phyloP scores from a whole-genome alignment of 176 grass and related monocot species.

The Saccharum spontaneum region DNA sequence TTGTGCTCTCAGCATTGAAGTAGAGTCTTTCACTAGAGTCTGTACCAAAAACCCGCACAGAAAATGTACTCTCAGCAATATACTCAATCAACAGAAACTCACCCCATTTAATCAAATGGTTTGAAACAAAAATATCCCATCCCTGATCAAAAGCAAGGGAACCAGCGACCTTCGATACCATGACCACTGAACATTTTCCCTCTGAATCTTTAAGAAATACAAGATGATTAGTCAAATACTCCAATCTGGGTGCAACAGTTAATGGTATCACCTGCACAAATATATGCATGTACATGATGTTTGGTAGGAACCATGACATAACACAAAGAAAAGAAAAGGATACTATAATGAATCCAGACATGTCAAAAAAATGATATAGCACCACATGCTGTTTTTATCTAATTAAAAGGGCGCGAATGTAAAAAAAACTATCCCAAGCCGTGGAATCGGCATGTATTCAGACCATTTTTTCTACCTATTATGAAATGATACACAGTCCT shows the following conservation, averaged over 20 bases:
- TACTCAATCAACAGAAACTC: constrained; percentile 55
- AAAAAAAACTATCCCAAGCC: no score
- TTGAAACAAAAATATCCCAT: constrained; percentile 60
- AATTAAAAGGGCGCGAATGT: no score
- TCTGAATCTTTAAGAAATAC: constrained; percentile 51
- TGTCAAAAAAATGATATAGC: not conserved
- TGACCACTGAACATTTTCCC: constrained; percentile 28
- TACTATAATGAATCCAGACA: not conserved
- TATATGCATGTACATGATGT: not conserved
- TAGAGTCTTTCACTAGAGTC: constrained; percentile 42
- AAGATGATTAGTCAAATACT: constrained; percentile 26
- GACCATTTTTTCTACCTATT: no score
- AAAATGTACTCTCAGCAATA: constrained; percentile 38
- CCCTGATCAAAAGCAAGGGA: constrained; percentile 52
- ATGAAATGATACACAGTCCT: no score
- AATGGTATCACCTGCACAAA: constrained; percentile 63
- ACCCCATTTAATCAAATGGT: constrained; percentile 47
- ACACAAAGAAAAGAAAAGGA: not conserved
- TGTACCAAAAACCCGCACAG: constrained; percentile 48
- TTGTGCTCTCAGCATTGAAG: constrained; percentile 22
- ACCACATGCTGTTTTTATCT: not conserved
- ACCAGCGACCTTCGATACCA: constrained; percentile 35
- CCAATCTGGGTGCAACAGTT: constrained; percentile 2
- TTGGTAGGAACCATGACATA: not conserved
- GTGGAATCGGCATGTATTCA: no score